A percentile compares a stretch with the other conserved stretches of the same genome.
Conservation (phyloP, 768 basidiomycete genomes). For the Lactifluus volemus region DNA sequence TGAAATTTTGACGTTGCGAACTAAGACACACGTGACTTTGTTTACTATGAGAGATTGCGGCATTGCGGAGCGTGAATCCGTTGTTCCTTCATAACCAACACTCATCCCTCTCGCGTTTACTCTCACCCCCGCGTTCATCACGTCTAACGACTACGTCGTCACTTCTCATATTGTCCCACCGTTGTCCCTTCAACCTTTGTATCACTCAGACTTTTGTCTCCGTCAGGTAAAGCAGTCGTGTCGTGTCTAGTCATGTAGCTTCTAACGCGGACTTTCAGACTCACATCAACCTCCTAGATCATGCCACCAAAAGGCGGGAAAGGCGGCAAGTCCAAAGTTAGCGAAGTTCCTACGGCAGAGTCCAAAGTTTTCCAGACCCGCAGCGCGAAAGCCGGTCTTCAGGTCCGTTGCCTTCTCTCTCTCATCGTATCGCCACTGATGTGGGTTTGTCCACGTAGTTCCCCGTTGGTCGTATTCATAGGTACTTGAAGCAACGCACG, state of each 20-base stretch:
- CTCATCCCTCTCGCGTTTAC: background rate
- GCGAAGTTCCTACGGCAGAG: constrained; percentile 1
- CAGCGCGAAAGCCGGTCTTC: constrained; percentile 17
- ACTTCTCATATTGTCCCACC: background rate
- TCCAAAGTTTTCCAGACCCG: constrained; percentile 18
- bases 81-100: background rate
- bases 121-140: background rate
- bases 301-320: constrained; percentile 13
- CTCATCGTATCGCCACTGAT: background rate
- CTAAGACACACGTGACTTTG: constrained; percentile 13
- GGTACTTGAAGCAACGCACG: constrained; percentile 86
- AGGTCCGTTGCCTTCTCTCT: background rate
- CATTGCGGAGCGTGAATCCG: constrained; percentile 16
- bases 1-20: too few relatives aligned
- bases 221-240: background rate
- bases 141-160: background rate
- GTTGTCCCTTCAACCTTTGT: too few relatives aligned
- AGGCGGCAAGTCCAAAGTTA: constrained; percentile 17
- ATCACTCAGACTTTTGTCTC: background rate
- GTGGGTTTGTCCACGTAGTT: constrained; percentile 47
- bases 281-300: background rate
- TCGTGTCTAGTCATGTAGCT: background rate
- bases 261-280: background rate
- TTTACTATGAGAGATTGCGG: constrained; percentile 11
- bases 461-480: constrained; percentile 95